These are phyloP conservation scores for Stereum hirsutum DNA, from an alignment of 1,284 basidiomycete species.

Conservation along the genomic window DNA sequence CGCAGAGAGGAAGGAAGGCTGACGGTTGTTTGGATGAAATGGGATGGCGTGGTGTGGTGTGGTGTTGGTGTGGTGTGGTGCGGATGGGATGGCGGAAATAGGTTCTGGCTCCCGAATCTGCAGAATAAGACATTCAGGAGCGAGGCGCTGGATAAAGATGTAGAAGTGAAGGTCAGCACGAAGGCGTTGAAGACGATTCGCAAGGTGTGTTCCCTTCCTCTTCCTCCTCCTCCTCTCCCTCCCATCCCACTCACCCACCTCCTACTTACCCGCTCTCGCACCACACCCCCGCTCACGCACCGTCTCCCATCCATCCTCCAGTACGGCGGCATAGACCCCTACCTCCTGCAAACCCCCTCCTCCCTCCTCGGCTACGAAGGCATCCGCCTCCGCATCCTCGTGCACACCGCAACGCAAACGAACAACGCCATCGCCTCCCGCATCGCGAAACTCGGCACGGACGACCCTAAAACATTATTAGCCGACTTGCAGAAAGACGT, in stretches of 20 bases:
- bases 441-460: no score
- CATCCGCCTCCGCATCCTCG: slow-evolving; percentile 56
- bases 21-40: no score
- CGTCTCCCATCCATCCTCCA: no score
- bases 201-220: slow-evolving; percentile 40
- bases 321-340: slow-evolving; percentile 76
- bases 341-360: slow-evolving; percentile 58
- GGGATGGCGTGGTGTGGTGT: no score
- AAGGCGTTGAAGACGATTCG: slow-evolving; percentile 71
- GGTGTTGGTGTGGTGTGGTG: no score
- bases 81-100: no score
- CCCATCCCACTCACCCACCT: background rate
- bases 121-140: slow-evolving; percentile 67
- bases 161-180: slow-evolving; percentile 66
- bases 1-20: no score
- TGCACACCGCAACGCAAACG: slow-evolving; percentile 23
- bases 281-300: no score
- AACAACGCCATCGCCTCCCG: background rate
- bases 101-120: slow-evolving; percentile 85
- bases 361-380: slow-evolving; percentile 66
- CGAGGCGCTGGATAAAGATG: slow-evolving; percentile 44
- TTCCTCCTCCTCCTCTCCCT: background rate
- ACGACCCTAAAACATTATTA: no score
- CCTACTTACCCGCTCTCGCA: background rate
- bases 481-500: no score